phyloP scores from a whole-genome alignment of 2,329 filamentous ascomycete species.

The Pyrenochaeta sp. region DNA sequence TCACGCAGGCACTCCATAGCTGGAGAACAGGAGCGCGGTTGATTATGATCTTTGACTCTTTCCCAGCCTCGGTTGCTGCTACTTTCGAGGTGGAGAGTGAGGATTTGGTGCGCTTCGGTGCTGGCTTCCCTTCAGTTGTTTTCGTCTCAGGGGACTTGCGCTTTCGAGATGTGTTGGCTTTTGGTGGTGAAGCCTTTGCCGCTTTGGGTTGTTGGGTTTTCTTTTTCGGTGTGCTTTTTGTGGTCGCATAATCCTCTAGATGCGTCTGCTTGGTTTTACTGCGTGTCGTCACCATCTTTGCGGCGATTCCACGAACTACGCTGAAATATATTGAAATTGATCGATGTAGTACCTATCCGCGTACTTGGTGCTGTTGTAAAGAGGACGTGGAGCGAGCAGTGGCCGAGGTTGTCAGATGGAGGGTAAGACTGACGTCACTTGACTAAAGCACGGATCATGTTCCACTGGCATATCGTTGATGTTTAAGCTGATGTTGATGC shows the following conservation, averaged over 20 bases:
- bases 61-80: neutral
- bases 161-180: neutral
- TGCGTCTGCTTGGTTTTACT: neutral
- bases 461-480: neutral
- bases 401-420: neutral
- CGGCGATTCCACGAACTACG: neutral
- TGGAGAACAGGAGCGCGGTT: conserved; percentile 45
- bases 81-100: neutral
- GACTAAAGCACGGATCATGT: neutral
- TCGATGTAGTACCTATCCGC: neutral
- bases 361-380: neutral
- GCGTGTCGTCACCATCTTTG: neutral
- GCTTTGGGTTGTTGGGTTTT: neutral
- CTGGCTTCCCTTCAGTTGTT: neutral
- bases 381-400: neutral
- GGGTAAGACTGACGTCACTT: neutral
- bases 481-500: neutral
- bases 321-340: neutral
- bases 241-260: neutral
- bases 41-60: conserved; percentile 28
- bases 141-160: neutral
- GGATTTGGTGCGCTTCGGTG: neutral
- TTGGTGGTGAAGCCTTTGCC: neutral
- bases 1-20: conserved; percentile 37
- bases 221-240: neutral